Base-by-base conservation (phyloP, 2,329 filamentous ascomycete genomes). In the Aspergillus sp. region DNA sequence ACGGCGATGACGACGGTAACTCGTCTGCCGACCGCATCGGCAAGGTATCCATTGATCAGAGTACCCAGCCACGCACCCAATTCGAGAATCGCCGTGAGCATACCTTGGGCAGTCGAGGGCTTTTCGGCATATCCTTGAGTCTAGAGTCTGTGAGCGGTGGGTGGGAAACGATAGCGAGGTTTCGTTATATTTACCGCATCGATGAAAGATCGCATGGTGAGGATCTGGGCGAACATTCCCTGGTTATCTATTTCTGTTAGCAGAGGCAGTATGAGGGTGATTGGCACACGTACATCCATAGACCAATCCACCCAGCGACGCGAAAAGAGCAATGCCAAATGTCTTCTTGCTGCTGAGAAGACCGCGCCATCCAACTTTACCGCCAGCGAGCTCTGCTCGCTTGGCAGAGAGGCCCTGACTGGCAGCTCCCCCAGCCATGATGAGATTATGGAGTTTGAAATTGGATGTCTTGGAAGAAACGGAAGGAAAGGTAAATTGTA, bases 221-320 rank as follows among this genome's bases (percentile, higher is more conserved):
- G 67, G 22, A 92, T 85, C 24, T 89, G 89, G n/a, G 85, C 85
- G 75, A 91, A 90, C 75, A 91, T 88, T 65, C 89, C 90, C 71
- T 91, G 87, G 69, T 92, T 91, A 76, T 91, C 46, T 7, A 3
- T 16, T 47, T n/a, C 6, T 31, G 4, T 53, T 14, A 54, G 52
- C 7, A 16, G 22, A 29, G 6, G 18, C 12, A 45, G 12, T 2
- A 6, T 22, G 6, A 6, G 14, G 14, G 20, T 2, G 7, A 10
- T 14, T 20, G 6, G 16, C 1, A n/a, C 2, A 67, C 71, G 52
- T 61, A 73, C 71, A 92, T 20, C 90, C 88, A 71, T 90, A 86
- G 29, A 84, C 76, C 20, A 84, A 70, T 55, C 82, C 82, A 66
- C 81, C 81, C 32, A 84, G 71, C 60, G 78, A 82, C 6, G 80